Evolutionary conservation across 768 basidiomycete species (phyloP), one percentile per base, ranked within the genome.

Genomic region (Heimioporus sp.): DNA sequence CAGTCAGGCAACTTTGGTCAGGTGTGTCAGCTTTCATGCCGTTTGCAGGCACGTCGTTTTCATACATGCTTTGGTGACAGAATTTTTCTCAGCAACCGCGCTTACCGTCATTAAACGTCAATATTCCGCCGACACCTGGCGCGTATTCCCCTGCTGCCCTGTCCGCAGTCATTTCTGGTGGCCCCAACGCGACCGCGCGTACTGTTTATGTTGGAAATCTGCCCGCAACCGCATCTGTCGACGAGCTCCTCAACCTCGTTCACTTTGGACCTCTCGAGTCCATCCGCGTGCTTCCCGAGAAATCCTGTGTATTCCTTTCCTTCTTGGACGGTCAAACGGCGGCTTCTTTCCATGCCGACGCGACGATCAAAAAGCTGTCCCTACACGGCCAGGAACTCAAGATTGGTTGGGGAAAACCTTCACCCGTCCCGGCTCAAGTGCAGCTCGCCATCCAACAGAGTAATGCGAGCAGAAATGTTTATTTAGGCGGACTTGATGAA

Each of bases 171-270:
- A 82, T 87, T 4, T 80, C 80, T 34, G 80, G 77, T 11, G 71
- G 77, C 20, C 82, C 84, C 30, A 80, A 77, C 52, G 68, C 71
- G 15, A 80, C 81, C 1, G 90, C 89, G 10, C 90, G 96, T 49
- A 99, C 96, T 0, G 95, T 98, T 43, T 99, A 98, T 68, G 87
- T 99, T 48, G 96, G 97, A 56, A 96, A 97, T 73, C 80, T 99
- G 37, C 97, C 97, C 17, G 79, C 91, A 5, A 93, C 92, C 21
- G 96, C 96, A 0, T 94, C 93, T 16, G 95, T 99, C 48, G 97
- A 99, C 69, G 96, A 98, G 68, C 85, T 99, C 13, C 86, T 99
- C 63, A 97, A 94, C 67, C 86, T 98, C 58, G 96, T 99, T 52
- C 93, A 96, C 64, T 98, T 98, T 65, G 96, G 96, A 4, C 96